Percentiles rank a stretch among this genome's conserved stretches.
phyloP scores from a whole-genome alignment of 2,329 filamentous ascomycete species.

The Sclerotinia nivalis region DNA sequence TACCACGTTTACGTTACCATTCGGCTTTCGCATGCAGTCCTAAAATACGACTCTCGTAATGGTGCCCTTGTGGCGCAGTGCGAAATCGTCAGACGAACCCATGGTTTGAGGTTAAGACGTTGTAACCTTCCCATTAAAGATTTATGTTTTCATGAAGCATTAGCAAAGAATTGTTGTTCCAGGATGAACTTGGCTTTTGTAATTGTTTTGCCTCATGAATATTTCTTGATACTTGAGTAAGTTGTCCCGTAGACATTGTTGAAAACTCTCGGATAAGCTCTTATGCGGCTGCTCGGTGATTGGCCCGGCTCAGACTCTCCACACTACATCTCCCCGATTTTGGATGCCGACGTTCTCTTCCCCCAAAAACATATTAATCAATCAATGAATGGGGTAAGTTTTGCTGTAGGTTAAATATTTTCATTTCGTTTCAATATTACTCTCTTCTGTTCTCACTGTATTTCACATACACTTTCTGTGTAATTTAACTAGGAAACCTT shows the following conservation, averaged over 20 bases:
- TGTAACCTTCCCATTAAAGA: background rate
- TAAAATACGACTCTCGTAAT: conserved; percentile 5
- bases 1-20: background rate
- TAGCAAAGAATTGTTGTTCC: background rate
- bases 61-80: conserved; percentile 11
- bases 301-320: conserved; percentile 5
- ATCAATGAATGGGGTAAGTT: conserved; percentile 17
- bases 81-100: conserved; percentile 16
- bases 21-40: background rate
- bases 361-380: background rate
- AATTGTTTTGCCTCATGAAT: too few relatives aligned
- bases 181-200: background rate
- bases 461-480: background rate
- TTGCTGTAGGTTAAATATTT: background rate
- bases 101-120: background rate
- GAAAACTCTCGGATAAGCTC: conserved; percentile 3
- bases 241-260: too few relatives aligned
- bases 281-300: conserved; percentile 10
- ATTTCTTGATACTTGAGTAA: background rate
- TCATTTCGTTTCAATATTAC: background rate
- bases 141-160: background rate
- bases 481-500: background rate
- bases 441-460: background rate
- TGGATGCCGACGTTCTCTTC: conserved; percentile 20
- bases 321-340: background rate